Evolutionary conservation across 768 basidiomycete genomes (phyloP).

Genomic region (Suillus placidus): DNA sequence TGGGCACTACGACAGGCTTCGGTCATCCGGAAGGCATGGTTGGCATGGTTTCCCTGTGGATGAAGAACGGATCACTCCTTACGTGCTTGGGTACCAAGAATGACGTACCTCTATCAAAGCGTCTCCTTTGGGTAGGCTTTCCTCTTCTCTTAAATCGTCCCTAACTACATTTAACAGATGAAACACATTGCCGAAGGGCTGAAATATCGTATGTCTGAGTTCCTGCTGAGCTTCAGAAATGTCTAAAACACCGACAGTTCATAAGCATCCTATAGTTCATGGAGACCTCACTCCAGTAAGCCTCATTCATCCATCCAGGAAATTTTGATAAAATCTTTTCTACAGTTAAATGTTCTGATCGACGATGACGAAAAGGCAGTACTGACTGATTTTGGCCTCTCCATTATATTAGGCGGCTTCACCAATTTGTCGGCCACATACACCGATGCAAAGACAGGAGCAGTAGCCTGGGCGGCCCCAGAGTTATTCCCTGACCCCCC

Average conservation of each 20-base stretch:
- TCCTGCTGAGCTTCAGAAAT: neutral
- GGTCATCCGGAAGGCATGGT: neutral
- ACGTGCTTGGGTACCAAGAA: neutral
- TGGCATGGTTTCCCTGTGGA: constrained; percentile 1
- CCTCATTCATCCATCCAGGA: no score
- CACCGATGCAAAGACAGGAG: neutral
- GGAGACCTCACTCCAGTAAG: constrained; percentile 13
- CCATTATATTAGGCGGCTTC: constrained; percentile 28
- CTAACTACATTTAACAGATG: neutral
- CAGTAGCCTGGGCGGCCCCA: neutral
- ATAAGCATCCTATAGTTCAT: constrained; percentile 6
- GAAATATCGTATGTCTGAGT: constrained; percentile 9
- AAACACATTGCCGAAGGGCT: constrained; percentile 10
- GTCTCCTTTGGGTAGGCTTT: neutral
- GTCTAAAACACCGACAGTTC: neutral
- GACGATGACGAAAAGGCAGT: constrained; percentile 41
- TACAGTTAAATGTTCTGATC: constrained; percentile 46
- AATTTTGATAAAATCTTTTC: neutral
- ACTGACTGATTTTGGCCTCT: constrained; percentile 49
- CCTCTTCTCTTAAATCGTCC: neutral
- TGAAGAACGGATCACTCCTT: neutral
- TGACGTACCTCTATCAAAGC: neutral
- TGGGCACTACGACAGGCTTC: neutral
- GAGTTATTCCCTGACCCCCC: neutral
- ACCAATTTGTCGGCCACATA: neutral